A percentile compares a stretch with the other conserved stretches of the same genome.
Evolutionary conservation across 345 rosid species (phyloP).

Genomic region (Turnera subulata): DNA sequence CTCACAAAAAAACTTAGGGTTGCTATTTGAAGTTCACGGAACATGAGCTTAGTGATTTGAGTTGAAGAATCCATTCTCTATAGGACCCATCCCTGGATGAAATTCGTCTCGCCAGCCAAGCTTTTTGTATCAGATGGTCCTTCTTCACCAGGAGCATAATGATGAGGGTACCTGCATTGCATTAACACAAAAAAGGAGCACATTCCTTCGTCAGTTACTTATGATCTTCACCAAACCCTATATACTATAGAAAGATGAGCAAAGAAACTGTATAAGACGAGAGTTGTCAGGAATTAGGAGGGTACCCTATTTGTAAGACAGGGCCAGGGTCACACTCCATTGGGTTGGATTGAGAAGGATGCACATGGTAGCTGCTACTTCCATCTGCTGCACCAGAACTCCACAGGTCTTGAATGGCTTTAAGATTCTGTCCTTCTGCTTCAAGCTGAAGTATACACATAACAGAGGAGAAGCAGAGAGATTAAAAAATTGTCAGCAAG

Average conservation of each 20-base stretch:
- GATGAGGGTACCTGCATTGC: constrained; percentile 48
- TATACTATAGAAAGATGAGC: neutral
- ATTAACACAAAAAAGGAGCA: neutral
- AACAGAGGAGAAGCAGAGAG: neutral
- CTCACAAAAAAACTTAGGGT: too few relatives aligned
- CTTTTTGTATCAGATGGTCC: constrained; percentile 51
- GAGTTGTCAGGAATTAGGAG: neutral
- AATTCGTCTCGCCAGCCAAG: constrained; percentile 58
- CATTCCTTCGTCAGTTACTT: neutral
- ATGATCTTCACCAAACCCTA: neutral
- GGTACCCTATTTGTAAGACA: constrained; percentile 70
- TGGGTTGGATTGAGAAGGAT: constrained; percentile 40
- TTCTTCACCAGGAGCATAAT: constrained; percentile 57
- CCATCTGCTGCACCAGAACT: constrained; percentile 36
- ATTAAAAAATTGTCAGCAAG: too few relatives aligned
- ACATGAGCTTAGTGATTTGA: neutral
- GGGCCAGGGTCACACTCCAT: constrained; percentile 62
- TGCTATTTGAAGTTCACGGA: too few relatives aligned
- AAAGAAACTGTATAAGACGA: neutral
- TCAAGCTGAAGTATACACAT: constrained; percentile 46
- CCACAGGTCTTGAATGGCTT: constrained; percentile 60
- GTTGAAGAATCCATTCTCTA: constrained; percentile 20
- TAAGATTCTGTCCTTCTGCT: constrained; percentile 52
- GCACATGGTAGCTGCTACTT: constrained; percentile 40
- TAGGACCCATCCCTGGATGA: constrained; percentile 79